Base-by-base conservation (phyloP, 176 grass and related monocot genomes). In the Eragrostis curvula region DNA sequence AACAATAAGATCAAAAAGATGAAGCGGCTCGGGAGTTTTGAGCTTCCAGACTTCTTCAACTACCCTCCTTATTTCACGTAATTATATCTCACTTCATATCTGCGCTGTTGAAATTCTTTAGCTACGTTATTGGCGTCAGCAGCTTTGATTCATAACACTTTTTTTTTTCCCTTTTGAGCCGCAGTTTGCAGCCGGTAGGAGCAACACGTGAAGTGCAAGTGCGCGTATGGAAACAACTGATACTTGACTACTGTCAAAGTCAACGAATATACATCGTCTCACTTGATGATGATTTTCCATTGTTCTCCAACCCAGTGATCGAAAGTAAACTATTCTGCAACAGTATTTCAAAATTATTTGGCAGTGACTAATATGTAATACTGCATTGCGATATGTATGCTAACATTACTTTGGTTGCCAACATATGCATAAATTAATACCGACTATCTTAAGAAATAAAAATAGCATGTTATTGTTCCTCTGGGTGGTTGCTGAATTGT, bases 171-270 rank as follows among this genome's bases (percentile, higher is more conserved):
- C 12, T 60, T 73, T 36, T 2, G 25, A 41, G 55, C 51, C 27
- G 81, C 79, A 90, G 91, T 69, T 76, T 93, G 66, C 87, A 93
- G 84, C 91, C 87, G 25, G 81, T 64, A 41, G 85, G 55, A 66
- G 87, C 87, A 74, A 79, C 87, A 59, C 75, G 66, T 44, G 66
- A 90, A 61, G 84, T 89, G 65, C 91, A 93, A 93, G 75, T 93
- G 66, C 84, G 81, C 46, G 50, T 87, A 27, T 90, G 91, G 91
- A 90, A 90, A 78, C 77, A 93, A 75, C 71, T 93, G 58, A 90
- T 90, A 69, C 70, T 90, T 66, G 72, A 77, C 53, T 90, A 87
- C 36, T 85, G 91, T 68, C 84, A 60, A 90, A 90, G 74, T 68
- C 68, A 77, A 24, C 66, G 40, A 21, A 69, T 69, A 69, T 93